Percentiles rank a stretch among this genome's conserved stretches.
These are phyloP conservation scores for Stylonectria norvegica DNA, from an alignment of 2,329 filamentous ascomycete species.

Conservation along the genomic window DNA sequence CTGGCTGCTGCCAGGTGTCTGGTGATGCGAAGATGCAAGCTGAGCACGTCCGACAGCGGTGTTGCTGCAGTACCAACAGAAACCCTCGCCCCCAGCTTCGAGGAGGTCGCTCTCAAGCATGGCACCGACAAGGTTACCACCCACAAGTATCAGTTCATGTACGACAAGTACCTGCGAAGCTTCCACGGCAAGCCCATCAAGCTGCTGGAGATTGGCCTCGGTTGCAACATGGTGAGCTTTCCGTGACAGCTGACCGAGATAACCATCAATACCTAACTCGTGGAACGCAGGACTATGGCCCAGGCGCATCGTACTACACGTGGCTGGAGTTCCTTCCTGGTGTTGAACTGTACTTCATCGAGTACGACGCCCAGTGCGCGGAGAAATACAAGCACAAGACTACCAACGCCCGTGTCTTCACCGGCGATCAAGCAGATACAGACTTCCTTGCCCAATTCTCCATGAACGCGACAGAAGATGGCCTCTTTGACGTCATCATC, in stretches of 20 bases:
- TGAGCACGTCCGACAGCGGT: no score
- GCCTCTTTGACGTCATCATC: conserved; percentile 38
- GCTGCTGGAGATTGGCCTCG: conserved; percentile 41
- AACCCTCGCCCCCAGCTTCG: conserved; percentile 5
- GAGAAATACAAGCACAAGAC: conserved; percentile 34
- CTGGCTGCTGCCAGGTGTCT: no score
- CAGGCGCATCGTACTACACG: conserved; percentile 38
- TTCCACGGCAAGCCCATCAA: conserved; percentile 33
- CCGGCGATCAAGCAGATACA: conserved; percentile 38
- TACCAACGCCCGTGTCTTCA: conserved; percentile 35
- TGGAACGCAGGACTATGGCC: conserved; percentile 34
- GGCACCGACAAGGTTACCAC: conserved; percentile 39
- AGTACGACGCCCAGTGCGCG: conserved; percentile 36
- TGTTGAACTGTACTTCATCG: conserved; percentile 41
- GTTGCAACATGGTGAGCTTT: conserved; percentile 34
- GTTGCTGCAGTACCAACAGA: no score
- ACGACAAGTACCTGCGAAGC: conserved; percentile 36
- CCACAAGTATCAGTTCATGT: conserved; percentile 40
- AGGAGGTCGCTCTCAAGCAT: conserved; percentile 32
- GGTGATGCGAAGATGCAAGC: no score
- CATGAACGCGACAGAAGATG: conserved; percentile 26
- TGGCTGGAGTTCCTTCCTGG: conserved; percentile 39
- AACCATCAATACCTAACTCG: background rate
- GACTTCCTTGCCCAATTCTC: conserved; percentile 36
- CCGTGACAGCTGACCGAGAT: background rate